phyloP scores from a whole-genome alignment of 2,329 filamentous ascomycete species.

The Phyllosticta citriasiana region DNA sequence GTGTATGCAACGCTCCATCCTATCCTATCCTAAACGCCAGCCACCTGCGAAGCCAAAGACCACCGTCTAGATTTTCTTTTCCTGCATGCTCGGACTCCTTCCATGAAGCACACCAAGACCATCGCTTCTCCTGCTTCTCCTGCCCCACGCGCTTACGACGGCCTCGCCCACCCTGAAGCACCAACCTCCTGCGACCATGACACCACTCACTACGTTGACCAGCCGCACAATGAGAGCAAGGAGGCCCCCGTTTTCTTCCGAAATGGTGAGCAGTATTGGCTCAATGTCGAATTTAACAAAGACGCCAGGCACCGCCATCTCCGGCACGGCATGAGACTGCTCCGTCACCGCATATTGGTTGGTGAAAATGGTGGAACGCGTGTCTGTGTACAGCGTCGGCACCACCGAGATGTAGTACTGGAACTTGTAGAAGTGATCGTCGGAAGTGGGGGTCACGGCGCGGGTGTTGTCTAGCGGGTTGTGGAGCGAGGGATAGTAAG shows the following conservation, averaged over 20 bases:
- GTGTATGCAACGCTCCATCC: not conserved
- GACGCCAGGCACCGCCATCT: slow-evolving; percentile 69
- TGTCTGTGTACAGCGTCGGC: slow-evolving; percentile 73
- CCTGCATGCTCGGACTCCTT: slow-evolving; percentile 2
- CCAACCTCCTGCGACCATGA: slow-evolving; percentile 91
- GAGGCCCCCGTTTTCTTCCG: slow-evolving; percentile 68
- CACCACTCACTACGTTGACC: slow-evolving; percentile 83
- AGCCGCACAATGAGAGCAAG: slow-evolving; percentile 68
- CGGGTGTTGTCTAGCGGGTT: slow-evolving; percentile 93
- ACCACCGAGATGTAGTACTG: slow-evolving; percentile 97
- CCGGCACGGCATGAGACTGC: slow-evolving; percentile 61
- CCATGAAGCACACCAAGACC: slow-evolving; percentile 37
- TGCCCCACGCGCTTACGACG: slow-evolving; percentile 43
- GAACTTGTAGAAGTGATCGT: slow-evolving; percentile 78
- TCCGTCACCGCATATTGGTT: slow-evolving; percentile 98
- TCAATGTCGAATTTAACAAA: slow-evolving; percentile 99
- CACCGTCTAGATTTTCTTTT: slow-evolving; percentile 4
- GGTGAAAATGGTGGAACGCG: slow-evolving; percentile 60
- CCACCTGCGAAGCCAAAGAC: not conserved
- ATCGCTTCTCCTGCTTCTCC: slow-evolving; percentile 29
- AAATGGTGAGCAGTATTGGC: slow-evolving; percentile 78
- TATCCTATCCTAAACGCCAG: slow-evolving; percentile 4
- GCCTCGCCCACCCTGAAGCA: slow-evolving; percentile 77
- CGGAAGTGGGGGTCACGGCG: slow-evolving; percentile 49
- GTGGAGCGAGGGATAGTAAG: slow-evolving; percentile 86